These are phyloP conservation scores for Mortierella hygrophila DNA, from an alignment of 192 early-diverging fungal genomes.

Conservation along the genomic window DNA sequence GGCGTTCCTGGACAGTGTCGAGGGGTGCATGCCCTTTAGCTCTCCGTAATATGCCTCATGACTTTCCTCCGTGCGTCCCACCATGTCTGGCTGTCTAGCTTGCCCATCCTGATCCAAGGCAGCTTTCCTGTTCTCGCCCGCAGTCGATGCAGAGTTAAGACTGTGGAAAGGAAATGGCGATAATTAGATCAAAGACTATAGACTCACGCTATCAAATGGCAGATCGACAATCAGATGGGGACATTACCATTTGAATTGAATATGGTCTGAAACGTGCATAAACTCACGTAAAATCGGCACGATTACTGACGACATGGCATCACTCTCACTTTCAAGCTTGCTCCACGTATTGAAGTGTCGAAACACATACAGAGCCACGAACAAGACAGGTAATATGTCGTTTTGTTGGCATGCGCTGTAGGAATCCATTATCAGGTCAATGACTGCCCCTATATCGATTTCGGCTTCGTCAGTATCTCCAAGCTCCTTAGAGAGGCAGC, in stretches of 20 bases:
- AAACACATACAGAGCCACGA: conserved; percentile 14
- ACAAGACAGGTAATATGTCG: conserved; percentile 17
- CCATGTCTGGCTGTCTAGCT: not conserved
- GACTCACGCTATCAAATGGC: not conserved
- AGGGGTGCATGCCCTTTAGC: not conserved
- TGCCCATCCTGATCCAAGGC: conserved; percentile 8
- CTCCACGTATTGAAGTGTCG: conserved; percentile 5
- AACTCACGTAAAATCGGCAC: conserved; percentile 14
- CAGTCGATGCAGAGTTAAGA: not conserved
- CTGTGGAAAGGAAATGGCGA: not conserved
- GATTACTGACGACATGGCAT: conserved; percentile 10
- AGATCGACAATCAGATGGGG: not conserved
- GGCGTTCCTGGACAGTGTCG: not conserved
- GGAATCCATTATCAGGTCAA: conserved; percentile 8
- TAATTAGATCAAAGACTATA: not conserved
- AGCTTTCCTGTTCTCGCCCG: conserved; percentile 11
- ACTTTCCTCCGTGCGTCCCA: conserved; percentile 3
- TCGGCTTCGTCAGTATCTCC: conserved; percentile 8
- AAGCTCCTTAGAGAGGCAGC: conserved; percentile 10
- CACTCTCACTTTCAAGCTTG: conserved; percentile 9
- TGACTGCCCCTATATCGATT: not conserved
- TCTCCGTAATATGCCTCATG: conserved; percentile 11
- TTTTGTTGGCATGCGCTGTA: conserved; percentile 19
- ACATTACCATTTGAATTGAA: conserved; percentile 11
- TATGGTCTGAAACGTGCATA: not conserved